These are phyloP conservation scores for Backusella mclennaniae DNA, from an alignment of 192 early-diverging fungal species.

Conservation along the genomic window DNA sequence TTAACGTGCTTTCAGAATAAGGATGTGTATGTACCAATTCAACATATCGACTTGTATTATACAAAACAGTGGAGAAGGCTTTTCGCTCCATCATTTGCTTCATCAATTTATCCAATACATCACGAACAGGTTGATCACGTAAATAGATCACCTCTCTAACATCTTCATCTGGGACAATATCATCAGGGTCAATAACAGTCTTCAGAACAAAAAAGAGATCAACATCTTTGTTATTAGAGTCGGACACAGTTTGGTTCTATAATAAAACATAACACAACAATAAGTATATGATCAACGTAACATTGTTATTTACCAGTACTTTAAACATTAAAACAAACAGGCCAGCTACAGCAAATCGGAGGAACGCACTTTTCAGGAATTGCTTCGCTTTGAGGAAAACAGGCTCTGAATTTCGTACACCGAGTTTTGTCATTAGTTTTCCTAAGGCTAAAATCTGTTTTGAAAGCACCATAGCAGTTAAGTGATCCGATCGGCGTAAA, in stretches of 20 bases:
- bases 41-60: conserved; percentile 51
- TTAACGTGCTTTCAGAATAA: conserved; percentile 41
- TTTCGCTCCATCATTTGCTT: conserved; percentile 48
- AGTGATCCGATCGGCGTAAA: conserved; percentile 49
- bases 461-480: conserved; percentile 53
- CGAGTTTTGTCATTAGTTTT: conserved; percentile 51
- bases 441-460: conserved; percentile 58
- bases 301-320: conserved; percentile 26
- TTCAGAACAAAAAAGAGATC: conserved; percentile 55
- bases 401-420: conserved; percentile 40
- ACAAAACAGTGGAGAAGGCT: conserved; percentile 51
- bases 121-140: conserved; percentile 55
- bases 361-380: conserved; percentile 53
- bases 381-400: conserved; percentile 47
- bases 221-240: conserved; percentile 41
- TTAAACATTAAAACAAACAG: conserved; percentile 65
- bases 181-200: conserved; percentile 46
- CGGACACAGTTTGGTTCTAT: conserved; percentile 40
- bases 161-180: conserved; percentile 44
- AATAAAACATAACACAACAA: not conserved
- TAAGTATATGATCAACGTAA: not conserved
- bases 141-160: conserved; percentile 36
- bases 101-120: conserved; percentile 54
- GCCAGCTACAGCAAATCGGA: conserved; percentile 53
- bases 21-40: conserved; percentile 51